Base-by-base conservation (phyloP, 164 flowering plant species). In the Macadamia integrifolia region DNA sequence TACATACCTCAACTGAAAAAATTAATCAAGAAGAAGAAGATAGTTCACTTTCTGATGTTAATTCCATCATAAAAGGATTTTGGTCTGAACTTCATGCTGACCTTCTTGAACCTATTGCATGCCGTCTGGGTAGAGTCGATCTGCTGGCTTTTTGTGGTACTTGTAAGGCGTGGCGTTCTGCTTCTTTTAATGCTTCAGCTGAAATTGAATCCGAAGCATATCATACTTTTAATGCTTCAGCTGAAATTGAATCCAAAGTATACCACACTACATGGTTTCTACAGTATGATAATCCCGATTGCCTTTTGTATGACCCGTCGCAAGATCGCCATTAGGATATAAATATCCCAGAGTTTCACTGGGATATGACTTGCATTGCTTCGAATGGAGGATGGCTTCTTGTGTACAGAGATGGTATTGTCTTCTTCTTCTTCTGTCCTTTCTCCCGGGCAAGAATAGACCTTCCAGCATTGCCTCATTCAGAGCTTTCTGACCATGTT, bases 371-470 rank as follows among this genome's bases (percentile, higher is more conserved):
- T 9, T 78, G 80, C 71, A 56, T 78, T 71, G 79, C 81, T 15
- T 79, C 81, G 18, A 15, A 17, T 9, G 62, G 64, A 4, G 81
- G 79, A 8, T 76, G 82, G 82, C 75, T 79, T 44, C 79, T 73
- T 42, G 9, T 75, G 0, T 63, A 42, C 62, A n/a, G 60, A 48
- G 63, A 59, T n/a, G 58, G 59, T 9, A 64, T 69, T 0, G 30
- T 73, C 44, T 78, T 72, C 65, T 76, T 72, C 65, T 76, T 76
- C 67, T 68, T 71, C 59, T 71, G 77, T 67, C 79, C 81, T 14
- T 76, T 73, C 58, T 67, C 77, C 9, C 44, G 63, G 0, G 71
- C 68, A 0, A 70, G 59, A 60, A 66, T 79, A 53, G 67, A 65
- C 18, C 71, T 79, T 30, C 81, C 77, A 1, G 6, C 66, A 53